Base-by-base conservation (phyloP, 768 basidiomycete species). In the Auricularia sp. region DNA sequence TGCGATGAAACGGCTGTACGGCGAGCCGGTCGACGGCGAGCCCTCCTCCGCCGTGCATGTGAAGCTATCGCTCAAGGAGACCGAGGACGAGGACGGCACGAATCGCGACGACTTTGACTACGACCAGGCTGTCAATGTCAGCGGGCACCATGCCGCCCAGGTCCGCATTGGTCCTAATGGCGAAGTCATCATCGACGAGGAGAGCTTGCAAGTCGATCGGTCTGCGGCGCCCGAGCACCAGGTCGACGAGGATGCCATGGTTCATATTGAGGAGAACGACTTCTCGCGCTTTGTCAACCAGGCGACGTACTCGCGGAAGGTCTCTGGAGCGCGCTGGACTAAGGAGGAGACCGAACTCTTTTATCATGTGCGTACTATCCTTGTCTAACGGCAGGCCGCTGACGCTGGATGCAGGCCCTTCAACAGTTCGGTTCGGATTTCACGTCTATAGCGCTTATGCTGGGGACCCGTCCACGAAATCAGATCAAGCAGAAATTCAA, bases 401-500 rank as follows among this genome's bases (percentile, higher is more conserved):
- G 42, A 24, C 33, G 47, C 44, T 2, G 16, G 45, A 29, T 47
- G 47, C 59, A 95, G 94, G 92, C 90, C n/a, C 77, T 95, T 36
- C 81, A 86, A 3, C 92, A 94, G 72, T 94, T 92, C 69, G 92
- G 92, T 37, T 90, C 94, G 73, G 94, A 95, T 70, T 96, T 95
- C 71, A 93, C 95, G 73, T 82, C 95, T 51, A 94, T 96, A 67
- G 90, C 94, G 2, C 87, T 86, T 69, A 81, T 94, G 13, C 80
- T 96, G 21, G 91, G 92, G 45, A 87, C 88, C 18, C 87, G 94
- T 16, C 90, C 92, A 71, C 82, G 94, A 21, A 92, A 89, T 71
- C 87, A 93, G 34, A 93, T 94, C 74, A 94, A 92, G 75, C 89
- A 91, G 74, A 96, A 96, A 72, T 96, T 94, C 79, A 94, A 92